Base-by-base conservation (phyloP, 441 rosid genomes). In the Croton laevigatus region DNA sequence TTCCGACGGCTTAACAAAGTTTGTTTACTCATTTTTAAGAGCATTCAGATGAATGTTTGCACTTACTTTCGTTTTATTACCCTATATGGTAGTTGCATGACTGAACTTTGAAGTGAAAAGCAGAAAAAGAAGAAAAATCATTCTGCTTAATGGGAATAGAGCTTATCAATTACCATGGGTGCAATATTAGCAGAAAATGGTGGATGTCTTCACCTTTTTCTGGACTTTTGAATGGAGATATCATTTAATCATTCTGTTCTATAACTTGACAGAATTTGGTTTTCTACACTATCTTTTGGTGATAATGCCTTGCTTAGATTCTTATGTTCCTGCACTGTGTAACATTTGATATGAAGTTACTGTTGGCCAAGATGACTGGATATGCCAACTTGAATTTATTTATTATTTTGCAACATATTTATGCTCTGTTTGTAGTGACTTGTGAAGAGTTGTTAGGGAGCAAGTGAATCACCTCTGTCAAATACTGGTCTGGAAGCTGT, bases 401-500 rank as follows among this genome's bases (percentile, higher is more conserved):
- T n/a, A 36, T 60, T 49, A 49, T 48, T 51, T 70, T 61, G 23
- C 51, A 20, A 52, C 19, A 9, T 48, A 14, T 17, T 32, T 59
- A 32, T 9, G 65, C 59, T 20, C 17, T 59, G 42, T 27, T 27
- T 6, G 44, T 4, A 8, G 42, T 38, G 6, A 38, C 32, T 38
- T 38, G 3, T 38, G 42, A 38, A 38, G 32, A 1, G 32, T 27
- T 27, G 32, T 27, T 27, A 8, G 42, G 27, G 16, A 32, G 60
- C 17, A 38, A 72, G 68, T 62, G n/a, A 32, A 58, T 51, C 57
- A 84, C 91, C 89, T 89, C 80, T 4, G 90, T 89, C 46, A 64
- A 71, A 63, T 86, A 86, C 68, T 81, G 84, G 76, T 87, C 68
- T 6, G 91, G 94, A 61, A 89, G 85, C 23, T 78, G 76, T 32